phyloP scores from a whole-genome alignment of 2,329 filamentous ascomycete genomes.

The Xylariaceae sp. region DNA sequence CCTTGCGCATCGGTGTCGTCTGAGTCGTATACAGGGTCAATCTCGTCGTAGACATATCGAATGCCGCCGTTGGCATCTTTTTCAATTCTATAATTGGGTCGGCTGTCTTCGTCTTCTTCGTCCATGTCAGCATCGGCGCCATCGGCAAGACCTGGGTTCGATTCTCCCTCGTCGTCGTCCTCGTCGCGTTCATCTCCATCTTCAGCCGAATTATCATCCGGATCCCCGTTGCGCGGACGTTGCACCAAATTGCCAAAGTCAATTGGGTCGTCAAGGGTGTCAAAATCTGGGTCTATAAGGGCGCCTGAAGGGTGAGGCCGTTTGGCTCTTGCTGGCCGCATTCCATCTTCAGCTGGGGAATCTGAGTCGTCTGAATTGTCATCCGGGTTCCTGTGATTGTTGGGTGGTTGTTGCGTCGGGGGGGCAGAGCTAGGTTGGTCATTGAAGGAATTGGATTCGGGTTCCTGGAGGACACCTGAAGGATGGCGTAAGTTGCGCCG shows the following conservation, averaged over 20 bases:
- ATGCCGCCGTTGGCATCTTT: conserved; percentile 86
- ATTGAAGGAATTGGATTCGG: conserved; percentile 29
- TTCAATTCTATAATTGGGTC: conserved; percentile 50
- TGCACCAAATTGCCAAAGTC: conserved; percentile 54
- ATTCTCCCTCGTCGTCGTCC: conserved; percentile 35
- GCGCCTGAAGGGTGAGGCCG: no score
- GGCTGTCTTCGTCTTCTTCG: conserved; percentile 25
- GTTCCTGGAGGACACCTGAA: conserved; percentile 46
- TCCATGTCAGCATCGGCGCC: conserved; percentile 33
- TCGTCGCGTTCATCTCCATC: conserved; percentile 40
- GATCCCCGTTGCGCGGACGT: conserved; percentile 44
- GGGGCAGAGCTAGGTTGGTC: background rate
- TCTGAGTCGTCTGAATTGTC: conserved; percentile 36
- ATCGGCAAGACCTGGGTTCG: conserved; percentile 31
- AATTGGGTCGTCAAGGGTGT: conserved; percentile 23
- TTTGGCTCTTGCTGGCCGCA: no score
- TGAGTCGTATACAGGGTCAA: conserved; percentile 91
- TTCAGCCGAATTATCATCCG: conserved; percentile 35
- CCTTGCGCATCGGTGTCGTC: conserved; percentile 84
- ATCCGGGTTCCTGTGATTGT: conserved; percentile 44
- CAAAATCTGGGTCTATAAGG: no score
- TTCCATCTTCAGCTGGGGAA: conserved; percentile 31
- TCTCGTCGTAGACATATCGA: conserved; percentile 88
- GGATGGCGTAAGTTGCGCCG: no score
- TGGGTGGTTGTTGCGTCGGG: conserved; percentile 29